These are phyloP conservation scores for Colletotrichum lini DNA, from an alignment of 2,329 filamentous ascomycete genomes.

Conservation along the genomic window DNA sequence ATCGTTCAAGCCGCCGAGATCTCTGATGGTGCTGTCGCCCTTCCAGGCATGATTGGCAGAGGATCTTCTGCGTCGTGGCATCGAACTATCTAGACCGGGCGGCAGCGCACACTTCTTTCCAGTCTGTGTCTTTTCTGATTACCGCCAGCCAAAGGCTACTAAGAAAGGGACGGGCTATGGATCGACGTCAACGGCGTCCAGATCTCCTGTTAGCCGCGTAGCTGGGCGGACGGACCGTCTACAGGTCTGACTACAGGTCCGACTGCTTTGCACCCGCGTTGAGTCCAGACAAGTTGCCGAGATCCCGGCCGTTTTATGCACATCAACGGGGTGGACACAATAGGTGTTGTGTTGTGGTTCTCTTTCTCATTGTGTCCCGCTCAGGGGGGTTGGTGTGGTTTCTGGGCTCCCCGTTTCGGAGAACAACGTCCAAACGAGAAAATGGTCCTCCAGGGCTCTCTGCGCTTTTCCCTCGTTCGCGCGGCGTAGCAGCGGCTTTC, in stretches of 20 bases:
- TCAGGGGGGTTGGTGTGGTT: slow-evolving; percentile 12
- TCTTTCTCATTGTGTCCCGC: slow-evolving; percentile 1
- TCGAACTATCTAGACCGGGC: slow-evolving; percentile 18
- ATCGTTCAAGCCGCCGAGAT: slow-evolving; percentile 34
- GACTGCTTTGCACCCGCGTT: background rate
- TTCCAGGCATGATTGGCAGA: slow-evolving; percentile 30
- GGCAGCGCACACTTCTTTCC: background rate
- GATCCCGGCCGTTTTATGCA: background rate
- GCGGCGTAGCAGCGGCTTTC: slow-evolving; percentile 31
- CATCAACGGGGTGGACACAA: background rate
- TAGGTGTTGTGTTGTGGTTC: slow-evolving; percentile 6
- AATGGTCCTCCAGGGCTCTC: background rate
- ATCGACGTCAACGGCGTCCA: background rate
- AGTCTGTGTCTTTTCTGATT: too few relatives aligned
- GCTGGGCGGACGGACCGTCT: slow-evolving; percentile 4
- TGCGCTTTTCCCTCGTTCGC: background rate
- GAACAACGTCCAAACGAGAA: slow-evolving; percentile 21
- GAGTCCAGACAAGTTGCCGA: background rate
- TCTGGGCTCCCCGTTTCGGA: slow-evolving; percentile 19
- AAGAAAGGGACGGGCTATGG: background rate
- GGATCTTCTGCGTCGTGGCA: slow-evolving; percentile 32
- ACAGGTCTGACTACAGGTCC: background rate
- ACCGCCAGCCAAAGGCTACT: background rate
- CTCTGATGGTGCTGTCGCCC: slow-evolving; percentile 36
- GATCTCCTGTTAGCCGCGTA: background rate